Base-by-base conservation (phyloP, 2,329 filamentous ascomycete species). In the Aspergillus sp. region DNA sequence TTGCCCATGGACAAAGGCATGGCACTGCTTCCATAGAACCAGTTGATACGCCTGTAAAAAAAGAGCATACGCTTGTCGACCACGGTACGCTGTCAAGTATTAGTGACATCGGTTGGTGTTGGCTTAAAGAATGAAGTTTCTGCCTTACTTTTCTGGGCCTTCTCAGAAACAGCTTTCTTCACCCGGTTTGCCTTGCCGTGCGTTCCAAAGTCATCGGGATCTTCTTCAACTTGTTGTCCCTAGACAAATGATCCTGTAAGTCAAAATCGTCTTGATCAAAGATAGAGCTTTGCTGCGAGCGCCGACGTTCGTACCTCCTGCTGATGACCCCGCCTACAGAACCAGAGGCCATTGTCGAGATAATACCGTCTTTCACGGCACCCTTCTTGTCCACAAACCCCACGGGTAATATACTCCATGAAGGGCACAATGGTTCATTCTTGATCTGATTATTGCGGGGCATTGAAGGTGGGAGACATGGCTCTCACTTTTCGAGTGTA, bases 31-130 rank as follows among this genome's bases (percentile, higher is more conserved):
- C 62, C 90, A 82, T 27, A 98, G 71, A 38, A 97, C 77, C 29
- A 95, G 73, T 66, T 97, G 91, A 46, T 94, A 79, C 50, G 82
- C 85, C 61, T 95, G 86, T 31, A 97, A 73, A 62, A 88, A 96
- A 26, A 96, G 77, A 50, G 86, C 81, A 51, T 83, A 81, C 10
- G 86, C 91, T 42, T 81, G 76, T 37, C 79, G 73, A 34, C 90
- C 90, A 5, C 64, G 71, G 55, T 75, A 73, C 45, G 66, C 76
- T 76, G 43, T 40, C 34, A 5, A 36, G 65, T 65, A 39, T 87
- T 58, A 83, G 77, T 46, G 72, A 71, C 38, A 30, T 36, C 2
- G 13, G 33, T 19, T 19, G 19, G 2, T 9, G 38, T 27, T 33
- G 39, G 11, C 8, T 27, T 27, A 26, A 26, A 33, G n/a, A n/a